Base-by-base conservation (phyloP, 805 yeast genomes). In the Cyberlindnera mycetangii region DNA sequence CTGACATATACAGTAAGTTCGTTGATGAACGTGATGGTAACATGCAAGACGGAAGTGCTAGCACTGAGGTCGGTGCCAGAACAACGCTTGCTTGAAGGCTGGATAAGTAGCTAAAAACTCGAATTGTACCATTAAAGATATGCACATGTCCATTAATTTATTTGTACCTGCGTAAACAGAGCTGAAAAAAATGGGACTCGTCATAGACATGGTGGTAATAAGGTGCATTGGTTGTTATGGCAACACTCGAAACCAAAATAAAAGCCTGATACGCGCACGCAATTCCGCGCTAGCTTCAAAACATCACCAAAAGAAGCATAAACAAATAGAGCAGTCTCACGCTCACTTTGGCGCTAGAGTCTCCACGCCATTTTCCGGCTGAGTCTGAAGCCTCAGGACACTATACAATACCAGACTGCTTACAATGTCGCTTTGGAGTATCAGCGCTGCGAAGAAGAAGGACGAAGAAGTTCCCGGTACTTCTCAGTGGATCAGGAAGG, bases 31-130 rank as follows among this genome's bases (percentile, higher is more conserved):
- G 97, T 36, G 90, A 85, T 45, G 97, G 96, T 0, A 82, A 83
- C 46, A 80, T 92, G 88, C 96, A 95, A 1, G 81, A 80, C 51
- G 97, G 97, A 79, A 92, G 4, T 79, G 93, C 56, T 79, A 48
- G 54, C 20, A 47, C 41, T 3, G 54, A 48, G 7, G 40, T 51
- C 22, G 54, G 54, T 3, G 54, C 39, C 15, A 37, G 54, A 34
- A 43, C 54, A 1, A 51, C 54, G 6, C 37, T 51, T 7, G 50
- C 50, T 15, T 49, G 24, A 37, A 17, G n/a, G n/a, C n/a, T n/a
- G n/a, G n/a, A n/a, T n/a, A n/a, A n/a, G n/a, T n/a, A n/a, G n/a
- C n/a, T n/a, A n/a, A n/a, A n/a, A n/a, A n/a, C n/a, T n/a, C n/a
- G n/a, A n/a, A n/a, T n/a, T n/a, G n/a, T n/a, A n/a, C n/a, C n/a